Evolutionary conservation across 2,329 filamentous ascomycete genomes (phyloP).

Genomic region (Periglandula ipomoeae): DNA sequence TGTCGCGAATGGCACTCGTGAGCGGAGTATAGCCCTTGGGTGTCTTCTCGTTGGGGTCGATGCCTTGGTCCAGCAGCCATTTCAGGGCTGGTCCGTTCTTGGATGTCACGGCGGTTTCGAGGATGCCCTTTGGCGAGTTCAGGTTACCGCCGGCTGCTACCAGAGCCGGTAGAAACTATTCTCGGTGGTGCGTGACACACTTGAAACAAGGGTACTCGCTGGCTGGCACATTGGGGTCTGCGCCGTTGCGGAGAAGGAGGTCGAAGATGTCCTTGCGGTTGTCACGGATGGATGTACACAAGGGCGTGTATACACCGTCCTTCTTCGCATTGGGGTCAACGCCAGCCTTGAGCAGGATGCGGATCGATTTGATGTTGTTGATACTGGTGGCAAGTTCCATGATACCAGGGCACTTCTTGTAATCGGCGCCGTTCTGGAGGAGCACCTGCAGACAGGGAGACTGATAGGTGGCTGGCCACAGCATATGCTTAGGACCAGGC

Average conservation of each 20-base stretch:
- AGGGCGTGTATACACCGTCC: constrained; percentile 57
- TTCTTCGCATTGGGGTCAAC: constrained; percentile 54
- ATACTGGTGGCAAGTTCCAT: constrained; percentile 55
- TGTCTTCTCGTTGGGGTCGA: constrained; percentile 51
- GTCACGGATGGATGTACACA: constrained; percentile 61
- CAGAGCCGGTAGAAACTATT: constrained; percentile 50
- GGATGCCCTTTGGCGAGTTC: constrained; percentile 51
- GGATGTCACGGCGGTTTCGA: constrained; percentile 53
- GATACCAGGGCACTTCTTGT: constrained; percentile 50
- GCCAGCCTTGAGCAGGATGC: constrained; percentile 46
- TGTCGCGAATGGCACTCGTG: constrained; percentile 56
- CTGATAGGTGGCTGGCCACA: constrained; percentile 56
- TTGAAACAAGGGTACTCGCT: constrained; percentile 60
- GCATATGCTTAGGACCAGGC: constrained; percentile 58
- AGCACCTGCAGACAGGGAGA: constrained; percentile 49
- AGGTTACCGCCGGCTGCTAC: constrained; percentile 52
- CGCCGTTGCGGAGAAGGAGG: constrained; percentile 46
- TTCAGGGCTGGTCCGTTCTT: constrained; percentile 52
- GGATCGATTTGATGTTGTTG: constrained; percentile 54
- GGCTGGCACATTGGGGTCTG: constrained; percentile 53
- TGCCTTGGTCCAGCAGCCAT: constrained; percentile 51
- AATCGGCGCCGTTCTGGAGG: constrained; percentile 49
- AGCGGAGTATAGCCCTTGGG: constrained; percentile 51
- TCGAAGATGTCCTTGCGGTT: constrained; percentile 52
- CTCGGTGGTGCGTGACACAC: constrained; percentile 56